A percentile compares a stretch with the other conserved stretches of the same genome.
These are phyloP conservation scores for Lipomyces oligophaga DNA, from an alignment of 805 yeast species.

Conservation along the genomic window DNA sequence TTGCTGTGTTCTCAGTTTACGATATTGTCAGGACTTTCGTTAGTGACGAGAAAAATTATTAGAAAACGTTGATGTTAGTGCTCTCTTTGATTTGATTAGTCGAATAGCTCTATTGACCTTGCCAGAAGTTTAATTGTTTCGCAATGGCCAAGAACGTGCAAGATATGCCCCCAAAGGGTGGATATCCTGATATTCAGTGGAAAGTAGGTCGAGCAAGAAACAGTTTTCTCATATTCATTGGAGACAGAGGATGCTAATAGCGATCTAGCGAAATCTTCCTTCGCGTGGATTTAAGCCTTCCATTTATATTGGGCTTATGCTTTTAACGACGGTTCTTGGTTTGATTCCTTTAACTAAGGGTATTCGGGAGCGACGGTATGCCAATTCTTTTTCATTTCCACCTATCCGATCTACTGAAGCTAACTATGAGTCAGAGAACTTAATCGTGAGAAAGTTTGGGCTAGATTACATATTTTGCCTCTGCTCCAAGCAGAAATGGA, in stretches of 20 bases:
- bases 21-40: too few relatives aligned
- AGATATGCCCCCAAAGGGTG: constrained; percentile 83
- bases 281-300: constrained; percentile 79
- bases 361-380: constrained; percentile 57
- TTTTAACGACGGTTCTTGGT: constrained; percentile 65
- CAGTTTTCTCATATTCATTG: not conserved
- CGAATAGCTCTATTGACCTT: not conserved
- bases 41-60: not conserved
- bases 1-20: constrained; percentile 1
- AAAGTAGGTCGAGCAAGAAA: constrained; percentile 39
- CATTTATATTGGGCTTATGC: constrained; percentile 61
- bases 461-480: constrained; percentile 69
- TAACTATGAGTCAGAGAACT: constrained; percentile 52
- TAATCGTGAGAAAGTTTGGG: constrained; percentile 71
- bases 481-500: constrained; percentile 77
- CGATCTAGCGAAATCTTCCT: constrained; percentile 62
- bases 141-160: too few relatives aligned
- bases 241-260: too few relatives aligned
- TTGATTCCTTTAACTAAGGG: constrained; percentile 64
- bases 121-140: too few relatives aligned
- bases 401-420: constrained; percentile 5
- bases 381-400: constrained; percentile 4
- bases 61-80: not conserved
- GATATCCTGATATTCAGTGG: constrained; percentile 86
- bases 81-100: not conserved